Evolutionary conservation across 441 rosid species (phyloP).

Genomic region (Codiaeum variegatum): DNA sequence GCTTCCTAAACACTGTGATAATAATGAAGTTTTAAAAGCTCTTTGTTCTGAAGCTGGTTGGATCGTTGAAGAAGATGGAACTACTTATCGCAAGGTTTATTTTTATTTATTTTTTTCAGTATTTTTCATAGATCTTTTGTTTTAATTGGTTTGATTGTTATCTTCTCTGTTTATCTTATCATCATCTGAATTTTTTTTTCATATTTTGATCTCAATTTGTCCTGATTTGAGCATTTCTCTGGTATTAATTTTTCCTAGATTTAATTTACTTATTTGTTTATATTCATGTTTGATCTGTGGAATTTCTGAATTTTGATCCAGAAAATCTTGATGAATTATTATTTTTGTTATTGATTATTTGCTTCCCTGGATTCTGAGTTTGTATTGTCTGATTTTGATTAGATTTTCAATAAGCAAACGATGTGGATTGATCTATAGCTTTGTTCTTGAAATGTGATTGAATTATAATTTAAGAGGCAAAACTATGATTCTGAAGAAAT

Average conservation of each 20-base stretch:
- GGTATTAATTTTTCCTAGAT: neutral
- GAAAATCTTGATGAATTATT: neutral
- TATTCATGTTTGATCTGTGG: conserved; percentile 2
- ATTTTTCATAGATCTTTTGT: conserved; percentile 22
- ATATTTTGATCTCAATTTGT: neutral
- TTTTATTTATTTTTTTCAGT: neutral
- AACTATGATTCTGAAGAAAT: neutral
- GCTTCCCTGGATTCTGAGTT: neutral
- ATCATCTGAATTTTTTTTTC: conserved; percentile 5
- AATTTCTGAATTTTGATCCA: neutral
- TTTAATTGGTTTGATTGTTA: neutral
- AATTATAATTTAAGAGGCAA: neutral
- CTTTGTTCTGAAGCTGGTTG: conserved; percentile 94
- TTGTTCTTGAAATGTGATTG: neutral
- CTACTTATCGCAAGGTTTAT: conserved; percentile 86
- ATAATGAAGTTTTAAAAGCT: conserved; percentile 94
- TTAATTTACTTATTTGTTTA: neutral
- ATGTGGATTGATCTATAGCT: neutral
- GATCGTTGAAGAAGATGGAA: conserved; percentile 87
- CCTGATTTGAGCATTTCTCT: neutral
- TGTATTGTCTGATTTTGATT: neutral
- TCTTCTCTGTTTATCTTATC: neutral
- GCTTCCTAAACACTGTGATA: conserved; percentile 96
- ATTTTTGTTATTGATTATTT: neutral
- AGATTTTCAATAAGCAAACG: neutral